Percentiles rank a stretch among this genome's conserved stretches.
Conservation (phyloP, 75 land plant species). For the Sequoia sempervirens region DNA sequence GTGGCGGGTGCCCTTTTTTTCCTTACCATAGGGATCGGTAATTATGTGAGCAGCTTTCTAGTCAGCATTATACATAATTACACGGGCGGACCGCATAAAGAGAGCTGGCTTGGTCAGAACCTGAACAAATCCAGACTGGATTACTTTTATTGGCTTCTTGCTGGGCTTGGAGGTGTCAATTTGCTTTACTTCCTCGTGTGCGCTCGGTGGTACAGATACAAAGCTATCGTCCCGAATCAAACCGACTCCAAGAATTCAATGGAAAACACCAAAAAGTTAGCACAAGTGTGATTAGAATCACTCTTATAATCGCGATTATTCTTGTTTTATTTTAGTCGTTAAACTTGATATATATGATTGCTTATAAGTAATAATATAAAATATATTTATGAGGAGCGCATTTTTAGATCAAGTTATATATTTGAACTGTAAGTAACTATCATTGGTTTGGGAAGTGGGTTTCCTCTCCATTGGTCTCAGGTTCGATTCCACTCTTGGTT, state of each 20-base stretch:
- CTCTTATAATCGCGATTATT: too few species aligned
- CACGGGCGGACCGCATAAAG: too few species aligned
- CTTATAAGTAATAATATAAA: too few species aligned
- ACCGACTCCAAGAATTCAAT: background rate
- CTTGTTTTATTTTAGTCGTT: too few species aligned
- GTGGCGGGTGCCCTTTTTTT: slow-evolving; percentile 60
- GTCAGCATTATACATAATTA: slow-evolving; percentile 43
- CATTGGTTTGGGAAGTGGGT: too few species aligned
- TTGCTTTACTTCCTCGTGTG: slow-evolving; percentile 52
- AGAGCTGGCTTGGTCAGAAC: slow-evolving; percentile 62
- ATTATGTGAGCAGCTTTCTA: slow-evolving; percentile 53
- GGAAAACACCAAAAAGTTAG: background rate
- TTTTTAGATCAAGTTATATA: too few species aligned
- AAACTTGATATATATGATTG: too few species aligned
- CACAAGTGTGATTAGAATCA: background rate
- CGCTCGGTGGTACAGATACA: slow-evolving; percentile 69
- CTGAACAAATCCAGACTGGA: slow-evolving; percentile 63
- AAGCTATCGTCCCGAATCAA: slow-evolving; percentile 3
- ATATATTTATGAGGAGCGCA: too few species aligned
- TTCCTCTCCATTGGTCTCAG: too few species aligned
- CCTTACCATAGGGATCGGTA: too few species aligned
- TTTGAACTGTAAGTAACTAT: too few species aligned
- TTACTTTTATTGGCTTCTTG: slow-evolving; percentile 69
- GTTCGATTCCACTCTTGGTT: too few species aligned
- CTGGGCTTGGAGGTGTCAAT: slow-evolving; percentile 34